Evolutionary conservation across 2,329 filamentous ascomycete species (phyloP), one percentile per base, ranked within the genome.

Genomic region (Curvularia spicifera): DNA sequence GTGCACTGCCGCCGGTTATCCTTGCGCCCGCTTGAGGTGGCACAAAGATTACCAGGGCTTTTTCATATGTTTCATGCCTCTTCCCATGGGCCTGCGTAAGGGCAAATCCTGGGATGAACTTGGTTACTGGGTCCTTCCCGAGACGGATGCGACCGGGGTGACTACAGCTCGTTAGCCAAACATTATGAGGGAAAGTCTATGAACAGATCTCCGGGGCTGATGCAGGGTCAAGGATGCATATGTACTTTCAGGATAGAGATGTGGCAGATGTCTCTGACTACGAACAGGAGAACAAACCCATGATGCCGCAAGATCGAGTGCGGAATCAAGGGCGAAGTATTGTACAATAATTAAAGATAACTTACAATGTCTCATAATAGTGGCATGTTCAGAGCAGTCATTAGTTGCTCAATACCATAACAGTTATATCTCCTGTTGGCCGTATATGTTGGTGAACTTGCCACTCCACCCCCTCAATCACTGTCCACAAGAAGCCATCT

Each of bases 401-500:
- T 33, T 35, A 31, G 3, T 44, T 22, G 12, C 7, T 10, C 4
- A 51, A 44, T 13, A 39, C 35, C 35, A 9, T 2, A 15, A 12
- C 35, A 18, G 35, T 5, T 8, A 18, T 15, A 8, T 37, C 5
- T 18, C n/a, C 15, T n/a, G 35, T 7, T 18, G 35, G 4, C 7
- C 5, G 7, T n/a, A 9, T 15, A 37, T 37, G 35, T 37, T 42
- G 3, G 31, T 26, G 22, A 43, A 12, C 13, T 13, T 8, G n/a
- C 35, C 4, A 22, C 7, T 24, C 2, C 5, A 1, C 22, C 13
- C 13, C 28, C 4, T 60, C 53, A 62, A 8, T 35, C 47, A 31
- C 57, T 45, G 24, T 42, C 51, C 13, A 60, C 48, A 18, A 39
- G 7, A 28, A 55, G 39, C 60, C 57, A 96, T 89, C 0, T 97